These are phyloP conservation scores for Arthrobotrys megalospora DNA, from an alignment of 2,329 filamentous ascomycete genomes.

Conservation along the genomic window DNA sequence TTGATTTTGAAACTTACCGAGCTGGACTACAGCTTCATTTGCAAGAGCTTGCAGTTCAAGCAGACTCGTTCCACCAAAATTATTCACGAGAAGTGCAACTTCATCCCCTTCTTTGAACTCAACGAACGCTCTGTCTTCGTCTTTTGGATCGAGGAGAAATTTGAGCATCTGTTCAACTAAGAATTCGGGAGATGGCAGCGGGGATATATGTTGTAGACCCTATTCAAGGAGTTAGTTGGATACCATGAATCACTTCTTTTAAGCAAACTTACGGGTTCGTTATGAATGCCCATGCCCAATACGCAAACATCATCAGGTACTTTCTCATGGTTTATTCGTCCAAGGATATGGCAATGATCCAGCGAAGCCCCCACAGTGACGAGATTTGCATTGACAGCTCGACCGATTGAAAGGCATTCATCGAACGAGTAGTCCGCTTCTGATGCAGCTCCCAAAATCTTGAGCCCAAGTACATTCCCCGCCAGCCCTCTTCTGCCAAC, in stretches of 20 bases:
- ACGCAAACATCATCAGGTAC: constrained; percentile 72
- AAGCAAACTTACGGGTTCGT: constrained; percentile 72
- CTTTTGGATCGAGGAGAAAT: constrained; percentile 76
- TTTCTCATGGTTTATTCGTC: constrained; percentile 68
- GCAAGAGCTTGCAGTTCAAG: constrained; percentile 82
- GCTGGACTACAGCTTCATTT: constrained; percentile 77
- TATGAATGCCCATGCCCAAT: constrained; percentile 84
- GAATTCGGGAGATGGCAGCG: constrained; percentile 71
- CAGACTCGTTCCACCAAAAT: constrained; percentile 80
- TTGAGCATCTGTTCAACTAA: constrained; percentile 77
- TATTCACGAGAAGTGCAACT: constrained; percentile 80
- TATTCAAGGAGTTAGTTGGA: constrained; percentile 17
- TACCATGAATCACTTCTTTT: background rate
- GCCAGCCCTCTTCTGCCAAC: constrained; percentile 92
- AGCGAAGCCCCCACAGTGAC: constrained; percentile 72
- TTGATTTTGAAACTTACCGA: constrained; percentile 65
- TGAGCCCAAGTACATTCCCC: constrained; percentile 80
- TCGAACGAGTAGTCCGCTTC: constrained; percentile 51
- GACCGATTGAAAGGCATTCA: constrained; percentile 44
- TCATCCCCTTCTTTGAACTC: constrained; percentile 75
- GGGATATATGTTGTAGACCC: constrained; percentile 70
- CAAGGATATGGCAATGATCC: constrained; percentile 73
- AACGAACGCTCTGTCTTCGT: constrained; percentile 80
- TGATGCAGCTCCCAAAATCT: constrained; percentile 56
- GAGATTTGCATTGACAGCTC: constrained; percentile 71